phyloP scores from a whole-genome alignment of 345 rosid genomes.

The Boechera divaricarpa region DNA sequence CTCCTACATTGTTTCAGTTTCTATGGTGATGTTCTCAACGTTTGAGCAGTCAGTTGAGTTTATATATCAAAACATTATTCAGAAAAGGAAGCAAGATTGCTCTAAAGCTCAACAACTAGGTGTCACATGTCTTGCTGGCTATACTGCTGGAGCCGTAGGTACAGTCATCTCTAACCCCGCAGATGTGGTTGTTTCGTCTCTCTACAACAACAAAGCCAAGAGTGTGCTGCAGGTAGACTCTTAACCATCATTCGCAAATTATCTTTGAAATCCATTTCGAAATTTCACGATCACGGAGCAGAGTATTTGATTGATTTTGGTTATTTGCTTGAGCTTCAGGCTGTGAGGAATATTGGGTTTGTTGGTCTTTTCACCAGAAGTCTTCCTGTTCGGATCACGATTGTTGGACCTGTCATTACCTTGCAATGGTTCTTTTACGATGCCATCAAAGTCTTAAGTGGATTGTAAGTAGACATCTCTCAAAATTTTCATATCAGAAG shows the following conservation, averaged over 20 bases:
- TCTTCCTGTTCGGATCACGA: conserved; percentile 62
- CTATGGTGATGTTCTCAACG: conserved; percentile 75
- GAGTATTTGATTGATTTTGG: conserved; percentile 14
- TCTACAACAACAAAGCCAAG: conserved; percentile 60
- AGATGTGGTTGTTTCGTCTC: conserved; percentile 63
- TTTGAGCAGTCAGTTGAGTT: conserved; percentile 76
- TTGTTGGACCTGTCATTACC: conserved; percentile 68
- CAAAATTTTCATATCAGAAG: neutral
- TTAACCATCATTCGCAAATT: neutral
- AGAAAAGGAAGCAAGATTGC: conserved; percentile 64
- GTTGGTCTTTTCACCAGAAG: conserved; percentile 66
- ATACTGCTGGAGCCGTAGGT: conserved; percentile 75
- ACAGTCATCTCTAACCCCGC: conserved; percentile 66
- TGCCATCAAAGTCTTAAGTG: conserved; percentile 61
- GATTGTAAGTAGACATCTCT: conserved; percentile 57
- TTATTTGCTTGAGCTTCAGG: conserved; percentile 46
- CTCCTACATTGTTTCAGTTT: conserved; percentile 52
- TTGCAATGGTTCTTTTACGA: conserved; percentile 69
- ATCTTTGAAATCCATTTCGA: neutral
- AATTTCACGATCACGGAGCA: neutral
- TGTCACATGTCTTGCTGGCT: conserved; percentile 80
- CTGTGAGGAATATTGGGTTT: conserved; percentile 62
- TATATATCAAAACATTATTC: conserved; percentile 52
- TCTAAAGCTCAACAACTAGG: conserved; percentile 69
- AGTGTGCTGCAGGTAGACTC: conserved; percentile 49